These are phyloP conservation scores for Fusarium oxysporum DNA, from an alignment of 2,329 filamentous ascomycete species.

Conservation along the genomic window DNA sequence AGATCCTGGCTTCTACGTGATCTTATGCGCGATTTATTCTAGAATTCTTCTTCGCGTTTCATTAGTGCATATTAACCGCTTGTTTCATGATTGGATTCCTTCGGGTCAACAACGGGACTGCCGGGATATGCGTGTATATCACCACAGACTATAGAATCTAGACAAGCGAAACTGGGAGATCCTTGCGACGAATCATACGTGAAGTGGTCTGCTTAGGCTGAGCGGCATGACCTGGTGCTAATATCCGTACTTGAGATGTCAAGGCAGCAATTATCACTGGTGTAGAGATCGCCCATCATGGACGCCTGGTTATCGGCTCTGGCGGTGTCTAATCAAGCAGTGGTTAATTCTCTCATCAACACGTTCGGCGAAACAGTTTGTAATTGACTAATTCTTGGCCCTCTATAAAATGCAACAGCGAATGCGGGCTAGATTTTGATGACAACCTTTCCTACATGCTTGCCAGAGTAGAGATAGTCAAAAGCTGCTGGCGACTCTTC, in stretches of 20 bases:
- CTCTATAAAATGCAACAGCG: rapidly evolving
- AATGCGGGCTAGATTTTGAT: not conserved
- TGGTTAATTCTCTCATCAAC: not conserved
- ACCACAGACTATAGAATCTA: not conserved
- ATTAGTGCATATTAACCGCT: not conserved
- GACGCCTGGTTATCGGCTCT: rapidly evolving
- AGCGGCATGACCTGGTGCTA: rapidly evolving
- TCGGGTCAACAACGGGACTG: not conserved
- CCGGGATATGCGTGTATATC: not conserved
- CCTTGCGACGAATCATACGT: not conserved
- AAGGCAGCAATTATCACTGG: no score
- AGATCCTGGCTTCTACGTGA: not conserved
- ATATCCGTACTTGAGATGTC: rapidly evolving
- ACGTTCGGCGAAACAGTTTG: not conserved
- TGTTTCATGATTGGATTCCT: not conserved
- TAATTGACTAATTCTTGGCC: rapidly evolving
- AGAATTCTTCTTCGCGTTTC: conserved; percentile 9
- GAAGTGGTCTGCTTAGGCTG: not conserved
- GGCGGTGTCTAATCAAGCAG: rapidly evolving
- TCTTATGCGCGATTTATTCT: conserved; percentile 37
- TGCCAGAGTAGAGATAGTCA: not conserved
- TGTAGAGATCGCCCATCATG: not conserved
- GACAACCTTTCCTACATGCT: not conserved
- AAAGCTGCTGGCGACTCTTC: not conserved
- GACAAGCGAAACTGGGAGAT: not conserved